Evolutionary conservation across 2,329 filamentous ascomycete species (phyloP), one percentile per base, ranked within the genome.

Genomic region (Epichloe elymi): DNA sequence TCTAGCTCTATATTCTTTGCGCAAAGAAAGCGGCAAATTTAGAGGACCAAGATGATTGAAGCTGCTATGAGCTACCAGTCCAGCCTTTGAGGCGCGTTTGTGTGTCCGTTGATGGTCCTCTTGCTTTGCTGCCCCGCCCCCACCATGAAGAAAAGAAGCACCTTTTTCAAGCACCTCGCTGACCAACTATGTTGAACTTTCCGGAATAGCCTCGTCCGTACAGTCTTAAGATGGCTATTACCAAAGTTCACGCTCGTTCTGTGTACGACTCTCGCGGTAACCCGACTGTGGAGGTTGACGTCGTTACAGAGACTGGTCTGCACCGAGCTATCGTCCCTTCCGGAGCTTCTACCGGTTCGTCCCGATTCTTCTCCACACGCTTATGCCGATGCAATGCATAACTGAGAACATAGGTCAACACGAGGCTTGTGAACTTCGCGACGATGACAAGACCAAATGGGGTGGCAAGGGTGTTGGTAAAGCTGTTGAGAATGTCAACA

Each of bases 221-320:
- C n/a, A 41, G 49, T 46, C 50, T 52, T 63, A 90, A 68, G 61
- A 98, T 98, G 93, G 76, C 86, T 66, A 88, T 93, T 73, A 82
- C 83, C 72, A 91, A 90, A 79, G 80, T 93, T 69, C 86, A 90
- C 80, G 87, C 86, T 67, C 86, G 93, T 69, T 90, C 85, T 67
- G 89, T 98, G 78, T 98, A 91, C 82, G 93, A 98, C 82, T 97
- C 93, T 71, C 91, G 93, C 69, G 82, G 82, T 70, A 98, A 98
- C 84, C 93, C 93, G 66, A 98, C 93, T 69, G 91, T 96, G 67
- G 91, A 97, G 80, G 91, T 97, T 65, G 91, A 96, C 70, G 82
- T 96, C 63, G 86, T 95, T 74, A 96, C 90, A 63, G 88, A 95
- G 77, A 94, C 86, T 64, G 91, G 91, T 67, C 84, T 97, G 58